Conservation (phyloP, 1,284 basidiomycete species). For the Acaromyces ingoldii region DNA sequence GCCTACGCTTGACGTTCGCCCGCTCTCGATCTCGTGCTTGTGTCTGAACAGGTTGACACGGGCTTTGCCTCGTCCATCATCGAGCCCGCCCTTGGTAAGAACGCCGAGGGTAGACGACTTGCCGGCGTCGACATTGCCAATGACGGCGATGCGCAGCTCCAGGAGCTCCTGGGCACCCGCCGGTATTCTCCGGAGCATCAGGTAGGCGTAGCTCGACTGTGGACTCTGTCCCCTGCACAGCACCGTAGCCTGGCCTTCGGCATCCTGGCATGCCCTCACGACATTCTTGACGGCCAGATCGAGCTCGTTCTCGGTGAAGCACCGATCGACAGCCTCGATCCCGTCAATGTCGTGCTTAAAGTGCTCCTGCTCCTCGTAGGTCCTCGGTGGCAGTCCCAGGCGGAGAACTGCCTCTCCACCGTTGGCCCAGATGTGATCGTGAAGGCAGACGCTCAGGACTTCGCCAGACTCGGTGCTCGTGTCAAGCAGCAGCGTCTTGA, state of each 20-base stretch:
- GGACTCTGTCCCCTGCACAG: constrained; percentile 13
- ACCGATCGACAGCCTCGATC: not conserved
- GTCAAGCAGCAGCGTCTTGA: too few species aligned
- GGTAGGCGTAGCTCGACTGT: constrained; percentile 19
- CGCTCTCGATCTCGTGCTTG: constrained; percentile 95
- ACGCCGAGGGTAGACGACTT: constrained; percentile 92
- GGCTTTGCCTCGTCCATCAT: constrained; percentile 90
- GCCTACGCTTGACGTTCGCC: constrained; percentile 87
- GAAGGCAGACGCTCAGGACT: constrained; percentile 22
- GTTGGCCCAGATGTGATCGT: constrained; percentile 22
- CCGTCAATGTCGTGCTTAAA: not conserved
- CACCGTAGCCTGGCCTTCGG: constrained; percentile 23
- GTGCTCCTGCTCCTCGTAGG: not conserved
- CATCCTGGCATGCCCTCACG: constrained; percentile 19
- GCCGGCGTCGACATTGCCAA: constrained; percentile 79
- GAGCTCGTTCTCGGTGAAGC: constrained; percentile 24
- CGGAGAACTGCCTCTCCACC: constrained; percentile 31
- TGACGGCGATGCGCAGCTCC: constrained; percentile 89
- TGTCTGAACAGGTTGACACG: constrained; percentile 90
- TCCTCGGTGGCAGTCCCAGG: constrained; percentile 15
- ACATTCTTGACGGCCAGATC: constrained; percentile 22
- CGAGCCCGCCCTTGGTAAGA: constrained; percentile 67
- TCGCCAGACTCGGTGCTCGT: too few species aligned
- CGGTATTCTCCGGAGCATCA: constrained; percentile 33
- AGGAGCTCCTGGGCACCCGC: constrained; percentile 49